Conservation (phyloP, 345 rosid species). For the Eucalyptus dawsonii region DNA sequence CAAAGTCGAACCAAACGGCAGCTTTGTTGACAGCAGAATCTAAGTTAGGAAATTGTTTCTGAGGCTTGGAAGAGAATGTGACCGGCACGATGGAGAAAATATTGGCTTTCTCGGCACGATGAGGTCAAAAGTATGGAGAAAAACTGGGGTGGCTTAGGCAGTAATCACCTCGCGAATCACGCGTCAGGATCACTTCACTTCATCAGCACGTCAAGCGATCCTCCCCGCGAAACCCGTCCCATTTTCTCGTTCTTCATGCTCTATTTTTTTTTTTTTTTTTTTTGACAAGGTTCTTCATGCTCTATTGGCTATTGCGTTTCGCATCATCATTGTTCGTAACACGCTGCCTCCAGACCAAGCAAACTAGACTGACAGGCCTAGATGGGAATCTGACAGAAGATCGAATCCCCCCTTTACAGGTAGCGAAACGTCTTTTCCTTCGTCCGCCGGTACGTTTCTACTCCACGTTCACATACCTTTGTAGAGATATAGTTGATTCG, state of each 20-base stretch:
- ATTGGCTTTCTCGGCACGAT: background rate
- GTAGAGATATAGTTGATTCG: rapidly evolving
- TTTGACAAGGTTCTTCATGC: background rate
- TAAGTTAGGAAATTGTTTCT: background rate
- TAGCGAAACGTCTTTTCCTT: background rate
- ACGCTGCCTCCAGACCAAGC: background rate
- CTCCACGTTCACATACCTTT: too few species aligned
- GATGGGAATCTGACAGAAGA: background rate
- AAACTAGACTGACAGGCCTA: background rate
- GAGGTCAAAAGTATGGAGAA: background rate
- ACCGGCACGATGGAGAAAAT: background rate
- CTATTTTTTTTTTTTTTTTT: too few species aligned
- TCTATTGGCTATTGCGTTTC: background rate
- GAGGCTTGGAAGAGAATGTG: background rate
- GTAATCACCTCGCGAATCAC: background rate
- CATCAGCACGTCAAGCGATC: background rate
- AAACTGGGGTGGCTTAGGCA: rapidly evolving
- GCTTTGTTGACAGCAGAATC: background rate
- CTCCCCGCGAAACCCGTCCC: background rate
- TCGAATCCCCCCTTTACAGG: background rate
- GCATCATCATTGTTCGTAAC: background rate
- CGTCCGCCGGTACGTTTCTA: background rate
- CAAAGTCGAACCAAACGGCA: too few species aligned
- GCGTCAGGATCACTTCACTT: background rate
- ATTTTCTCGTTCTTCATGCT: background rate